Conservation (phyloP, 179 eudicot genomes). For the Silene noctiflora region DNA sequence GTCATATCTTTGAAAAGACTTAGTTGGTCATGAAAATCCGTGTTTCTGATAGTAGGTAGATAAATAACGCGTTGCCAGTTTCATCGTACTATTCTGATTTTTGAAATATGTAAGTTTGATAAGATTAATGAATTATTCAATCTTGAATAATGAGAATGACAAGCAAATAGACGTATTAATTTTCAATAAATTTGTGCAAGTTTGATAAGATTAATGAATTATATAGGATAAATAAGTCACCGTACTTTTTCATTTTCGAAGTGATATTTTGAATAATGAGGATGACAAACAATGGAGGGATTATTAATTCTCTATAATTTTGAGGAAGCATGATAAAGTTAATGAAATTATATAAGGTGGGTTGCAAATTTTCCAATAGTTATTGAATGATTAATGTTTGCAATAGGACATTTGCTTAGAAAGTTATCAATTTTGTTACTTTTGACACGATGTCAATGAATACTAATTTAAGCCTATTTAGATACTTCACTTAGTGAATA, state of each 20-base stretch:
- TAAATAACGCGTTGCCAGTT: too few relatives aligned
- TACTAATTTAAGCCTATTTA: not conserved
- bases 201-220: not conserved
- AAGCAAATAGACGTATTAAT: too few relatives aligned
- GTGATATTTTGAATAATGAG: too few relatives aligned
- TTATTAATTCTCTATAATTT: too few relatives aligned
- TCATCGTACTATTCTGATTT: too few relatives aligned
- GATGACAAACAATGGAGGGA: too few relatives aligned
- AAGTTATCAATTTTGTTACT: not conserved
- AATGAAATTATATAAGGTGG: not conserved
- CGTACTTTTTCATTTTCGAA: too few relatives aligned
- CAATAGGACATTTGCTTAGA: not conserved
- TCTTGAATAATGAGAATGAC: not conserved
- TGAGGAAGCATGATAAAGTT: too few relatives aligned
- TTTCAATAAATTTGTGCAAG: not conserved
- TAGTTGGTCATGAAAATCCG: too few relatives aligned
- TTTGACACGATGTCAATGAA: not conserved
- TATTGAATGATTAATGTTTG: not conserved
- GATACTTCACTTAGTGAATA: conserved; percentile 8
- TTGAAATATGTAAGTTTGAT: not conserved
- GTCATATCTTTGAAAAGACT: not conserved
- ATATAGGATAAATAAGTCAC: too few relatives aligned
- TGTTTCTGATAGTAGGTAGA: too few relatives aligned
- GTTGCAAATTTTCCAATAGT: not conserved
- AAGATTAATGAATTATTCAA: too few relatives aligned